A percentile compares a stretch with the other conserved stretches of the same genome.
Conservation (phyloP, 1,284 basidiomycete genomes). For the Trametes polyzona region DNA sequence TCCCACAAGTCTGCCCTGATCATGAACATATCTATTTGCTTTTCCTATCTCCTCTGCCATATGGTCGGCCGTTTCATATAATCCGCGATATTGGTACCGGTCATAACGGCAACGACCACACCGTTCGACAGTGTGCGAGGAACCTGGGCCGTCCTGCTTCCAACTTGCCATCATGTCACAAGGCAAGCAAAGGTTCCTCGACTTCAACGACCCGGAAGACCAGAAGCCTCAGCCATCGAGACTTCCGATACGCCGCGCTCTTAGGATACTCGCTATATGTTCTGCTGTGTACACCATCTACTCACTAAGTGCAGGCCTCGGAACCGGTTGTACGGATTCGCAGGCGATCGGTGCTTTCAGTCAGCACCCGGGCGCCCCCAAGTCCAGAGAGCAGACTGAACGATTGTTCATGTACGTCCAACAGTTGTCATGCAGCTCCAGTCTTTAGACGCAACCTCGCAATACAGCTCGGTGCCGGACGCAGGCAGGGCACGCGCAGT, state of each 20-base stretch:
- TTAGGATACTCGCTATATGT: constrained; percentile 5
- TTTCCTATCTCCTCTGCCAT: neutral
- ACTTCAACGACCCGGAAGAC: neutral
- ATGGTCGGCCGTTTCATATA: neutral
- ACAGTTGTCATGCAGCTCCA: neutral
- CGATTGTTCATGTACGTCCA: constrained; percentile 32
- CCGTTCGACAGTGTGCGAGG: no score
- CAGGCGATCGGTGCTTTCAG: constrained; percentile 10
- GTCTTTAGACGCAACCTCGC: neutral
- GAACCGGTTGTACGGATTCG: neutral
- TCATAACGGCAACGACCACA: no score
- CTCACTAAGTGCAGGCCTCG: neutral
- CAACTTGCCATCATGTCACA: neutral
- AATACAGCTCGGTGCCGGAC: constrained; percentile 60
- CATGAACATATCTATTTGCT: neutral
- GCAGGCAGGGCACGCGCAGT: constrained; percentile 55
- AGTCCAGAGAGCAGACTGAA: constrained; percentile 19
- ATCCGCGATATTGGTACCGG: neutral
- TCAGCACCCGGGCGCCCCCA: neutral
- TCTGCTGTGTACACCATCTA: constrained; percentile 5
- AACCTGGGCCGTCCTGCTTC: no score
- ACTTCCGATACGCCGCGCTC: no score
- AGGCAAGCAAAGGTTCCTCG: neutral
- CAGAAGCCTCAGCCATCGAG: neutral
- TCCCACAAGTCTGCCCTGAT: neutral